These are phyloP conservation scores for Monilinia fructicola DNA, from an alignment of 2,329 filamentous ascomycete genomes.

Conservation along the genomic window DNA sequence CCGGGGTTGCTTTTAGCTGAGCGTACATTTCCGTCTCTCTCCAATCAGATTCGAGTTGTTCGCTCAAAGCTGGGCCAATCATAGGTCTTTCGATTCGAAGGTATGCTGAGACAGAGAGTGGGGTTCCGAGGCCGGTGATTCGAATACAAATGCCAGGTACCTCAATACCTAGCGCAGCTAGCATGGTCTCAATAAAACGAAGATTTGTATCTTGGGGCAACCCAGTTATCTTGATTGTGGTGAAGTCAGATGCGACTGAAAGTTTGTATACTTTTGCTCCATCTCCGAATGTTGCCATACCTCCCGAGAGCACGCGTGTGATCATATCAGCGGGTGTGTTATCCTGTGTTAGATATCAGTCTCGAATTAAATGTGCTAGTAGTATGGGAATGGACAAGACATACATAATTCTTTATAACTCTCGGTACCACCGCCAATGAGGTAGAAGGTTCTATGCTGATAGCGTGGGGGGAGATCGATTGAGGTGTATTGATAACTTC, in stretches of 20 bases:
- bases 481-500: neutral
- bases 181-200: conserved; percentile 24
- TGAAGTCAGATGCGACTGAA: conserved; percentile 35
- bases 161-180: conserved; percentile 28
- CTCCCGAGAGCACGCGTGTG: conserved; percentile 32
- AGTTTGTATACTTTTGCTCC: conserved; percentile 33
- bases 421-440: too few relatives aligned
- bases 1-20: neutral
- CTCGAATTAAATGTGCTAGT: neutral
- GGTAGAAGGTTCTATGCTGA: neutral
- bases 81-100: neutral
- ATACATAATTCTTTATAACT: neutral
- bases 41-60: neutral
- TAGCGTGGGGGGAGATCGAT: neutral
- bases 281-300: conserved; percentile 30
- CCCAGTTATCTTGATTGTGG: conserved; percentile 31
- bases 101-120: neutral
- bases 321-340: conserved; percentile 1
- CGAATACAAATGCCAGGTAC: conserved; percentile 25
- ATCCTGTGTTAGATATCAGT: neutral
- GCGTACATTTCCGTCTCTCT: neutral
- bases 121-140: conserved; percentile 7
- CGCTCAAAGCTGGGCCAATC: neutral
- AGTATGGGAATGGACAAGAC: neutral
- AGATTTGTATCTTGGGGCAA: conserved; percentile 27